A percentile compares a stretch with the other conserved stretches of the same genome.
Evolutionary conservation across 805 yeast genomes (phyloP).

Genomic region (Candida golubevii): DNA sequence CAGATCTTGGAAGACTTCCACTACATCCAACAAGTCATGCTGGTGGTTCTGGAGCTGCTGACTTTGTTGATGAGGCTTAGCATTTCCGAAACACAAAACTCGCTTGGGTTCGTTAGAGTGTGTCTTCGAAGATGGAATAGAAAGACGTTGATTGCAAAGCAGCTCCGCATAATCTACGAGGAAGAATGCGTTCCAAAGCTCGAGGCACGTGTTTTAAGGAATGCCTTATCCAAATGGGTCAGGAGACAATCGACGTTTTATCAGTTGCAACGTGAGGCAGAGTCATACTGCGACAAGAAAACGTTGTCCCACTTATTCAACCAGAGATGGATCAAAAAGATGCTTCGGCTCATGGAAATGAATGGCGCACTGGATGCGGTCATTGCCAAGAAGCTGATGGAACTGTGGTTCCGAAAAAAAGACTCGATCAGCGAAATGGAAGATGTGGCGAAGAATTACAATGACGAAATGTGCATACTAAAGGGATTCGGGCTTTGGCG

Average conservation of each 20-base stretch:
- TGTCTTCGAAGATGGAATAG: slow-evolving; percentile 23
- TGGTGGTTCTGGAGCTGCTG: slow-evolving; percentile 5
- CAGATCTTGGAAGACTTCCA: slow-evolving; percentile 21
- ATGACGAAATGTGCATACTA: not conserved
- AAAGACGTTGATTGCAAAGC: slow-evolving; percentile 10
- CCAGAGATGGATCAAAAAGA: slow-evolving; percentile 8
- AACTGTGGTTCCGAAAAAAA: too few species aligned
- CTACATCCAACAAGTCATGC: slow-evolving; percentile 16
- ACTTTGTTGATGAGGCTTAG: slow-evolving; percentile 33
- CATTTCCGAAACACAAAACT: slow-evolving; percentile 14
- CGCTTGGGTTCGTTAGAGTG: not conserved
- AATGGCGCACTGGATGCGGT: slow-evolving; percentile 1
- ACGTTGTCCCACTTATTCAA: slow-evolving; percentile 9
- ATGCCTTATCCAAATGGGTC: slow-evolving; percentile 15
- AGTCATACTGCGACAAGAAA: slow-evolving; percentile 10
- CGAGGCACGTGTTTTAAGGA: not conserved
- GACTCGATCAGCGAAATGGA: not conserved
- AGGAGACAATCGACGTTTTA: slow-evolving; percentile 2
- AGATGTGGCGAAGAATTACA: not conserved
- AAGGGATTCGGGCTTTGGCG: not conserved
- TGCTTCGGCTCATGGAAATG: slow-evolving; percentile 15
- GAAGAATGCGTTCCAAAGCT: slow-evolving; percentile 7
- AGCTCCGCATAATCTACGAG: slow-evolving; percentile 12
- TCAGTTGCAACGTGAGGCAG: slow-evolving; percentile 12
- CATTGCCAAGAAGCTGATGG: too few species aligned